Evolutionary conservation across 108 stramenopile genomes (phyloP).

Genomic region (Skeletonema potamos): DNA sequence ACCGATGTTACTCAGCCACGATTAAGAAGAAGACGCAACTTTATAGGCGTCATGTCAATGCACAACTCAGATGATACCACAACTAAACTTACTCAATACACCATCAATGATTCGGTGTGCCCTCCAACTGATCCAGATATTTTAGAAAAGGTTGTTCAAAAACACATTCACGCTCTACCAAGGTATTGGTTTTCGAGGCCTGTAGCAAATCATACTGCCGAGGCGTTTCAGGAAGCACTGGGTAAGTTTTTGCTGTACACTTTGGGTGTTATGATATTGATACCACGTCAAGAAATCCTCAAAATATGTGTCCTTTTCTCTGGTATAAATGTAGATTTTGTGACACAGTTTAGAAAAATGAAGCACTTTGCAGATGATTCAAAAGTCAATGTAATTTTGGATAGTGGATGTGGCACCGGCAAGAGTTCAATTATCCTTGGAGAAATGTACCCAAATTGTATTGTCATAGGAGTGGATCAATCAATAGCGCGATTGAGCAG

Average conservation of each 20-base stretch:
- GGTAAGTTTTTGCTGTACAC: neutral
- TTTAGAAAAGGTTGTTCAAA: conserved; percentile 38
- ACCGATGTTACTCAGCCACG: neutral
- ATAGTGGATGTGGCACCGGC: conserved; percentile 92
- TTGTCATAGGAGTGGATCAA: conserved; percentile 86
- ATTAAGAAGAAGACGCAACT: neutral
- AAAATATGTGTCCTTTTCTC: neutral
- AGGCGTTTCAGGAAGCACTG: conserved; percentile 56
- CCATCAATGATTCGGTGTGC: conserved; percentile 57
- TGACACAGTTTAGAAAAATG: conserved; percentile 9
- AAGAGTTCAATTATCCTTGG: conserved; percentile 60
- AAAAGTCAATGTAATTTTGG: conserved; percentile 56
- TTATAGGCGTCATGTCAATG: neutral
- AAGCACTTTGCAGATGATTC: neutral
- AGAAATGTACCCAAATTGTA: conserved; percentile 59
- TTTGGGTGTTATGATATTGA: neutral
- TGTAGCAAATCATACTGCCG: conserved; percentile 55
- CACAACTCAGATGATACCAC: neutral
- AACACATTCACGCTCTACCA: conserved; percentile 36
- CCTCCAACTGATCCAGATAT: conserved; percentile 39
- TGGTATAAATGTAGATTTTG: conserved; percentile 13
- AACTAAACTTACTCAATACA: conserved; percentile 48
- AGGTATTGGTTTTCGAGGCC: conserved; percentile 48
- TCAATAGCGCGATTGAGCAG: conserved; percentile 68
- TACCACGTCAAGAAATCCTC: neutral